Base-by-base conservation (phyloP, 1,139 yeast genomes). In the Blastobotrys proliferans region DNA sequence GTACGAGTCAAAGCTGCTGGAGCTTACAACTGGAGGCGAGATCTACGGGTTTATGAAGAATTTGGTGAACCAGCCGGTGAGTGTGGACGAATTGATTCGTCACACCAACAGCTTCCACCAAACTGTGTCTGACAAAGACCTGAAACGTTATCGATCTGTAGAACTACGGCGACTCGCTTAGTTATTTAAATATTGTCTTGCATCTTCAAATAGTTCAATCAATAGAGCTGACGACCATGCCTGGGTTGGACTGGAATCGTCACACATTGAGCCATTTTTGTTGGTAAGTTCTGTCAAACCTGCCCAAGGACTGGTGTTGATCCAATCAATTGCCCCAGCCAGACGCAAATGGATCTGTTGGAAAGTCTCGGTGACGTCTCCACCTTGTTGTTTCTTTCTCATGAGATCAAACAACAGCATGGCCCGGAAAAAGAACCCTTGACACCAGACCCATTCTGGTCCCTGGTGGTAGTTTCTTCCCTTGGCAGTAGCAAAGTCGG, bases 391-490 rank as follows among this genome's bases (percentile, higher is more conserved):
- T 34, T 22, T 38, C 39, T 22, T 63, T 8, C 67, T 67, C 22
- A 62, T 53, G 44, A 70, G 65, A 52, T 79, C 79, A 62, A 83
- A 79, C 41, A 67, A 62, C 33, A 67, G 54, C 59, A 72, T 80
- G 0, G 97, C 95, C 50, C 97, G 74, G 53, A 92, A 66, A 61
- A 86, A 90, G 65, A 79, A 88, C 1, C 98, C 98, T 30, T 74
- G 73, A 49, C 81, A 78, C 97, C 97, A 92, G 18, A 85, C 82
- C 98, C 98, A 92, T 62, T 92, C 98, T 1, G 98, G 98, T 1
- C 98, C 98, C 66, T 92, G 97, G 63, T 92, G 98, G 63, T 92
- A 92, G 65, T 92, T 92, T 57, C 97, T 76, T 16, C 98, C 98
- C 65, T 88, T 88, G 4, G 97, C 74, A 0, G 97, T 88, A 1